Evolutionary conservation across 176 grass and related monocot species (phyloP).

Genomic region (Stipa capillata): DNA sequence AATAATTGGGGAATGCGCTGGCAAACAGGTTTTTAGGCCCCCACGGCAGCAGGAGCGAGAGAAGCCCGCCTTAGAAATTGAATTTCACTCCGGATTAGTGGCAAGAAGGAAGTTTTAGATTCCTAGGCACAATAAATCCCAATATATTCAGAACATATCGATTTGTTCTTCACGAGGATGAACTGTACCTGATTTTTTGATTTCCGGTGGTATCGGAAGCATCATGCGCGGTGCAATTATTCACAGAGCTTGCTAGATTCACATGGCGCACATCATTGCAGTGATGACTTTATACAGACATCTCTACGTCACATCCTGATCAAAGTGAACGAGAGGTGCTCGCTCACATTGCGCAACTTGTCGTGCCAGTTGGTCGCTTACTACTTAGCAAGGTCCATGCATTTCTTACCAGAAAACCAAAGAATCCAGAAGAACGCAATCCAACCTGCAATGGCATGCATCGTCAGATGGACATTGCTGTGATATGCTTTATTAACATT

Average conservation of each 20-base stretch:
- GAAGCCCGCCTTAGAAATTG: too few species aligned
- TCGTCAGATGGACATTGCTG: neutral
- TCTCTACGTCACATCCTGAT: neutral
- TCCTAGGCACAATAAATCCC: too few species aligned
- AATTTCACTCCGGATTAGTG: too few species aligned
- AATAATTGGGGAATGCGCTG: neutral
- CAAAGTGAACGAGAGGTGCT: constrained; percentile 5
- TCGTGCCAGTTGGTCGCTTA: constrained; percentile 24
- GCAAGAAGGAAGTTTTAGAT: too few species aligned
- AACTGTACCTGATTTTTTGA: neutral
- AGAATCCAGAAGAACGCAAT: constrained; percentile 56
- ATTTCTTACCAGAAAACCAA: constrained; percentile 48
- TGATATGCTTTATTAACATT: too few species aligned
- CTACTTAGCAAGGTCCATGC: constrained; percentile 30
- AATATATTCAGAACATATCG: neutral
- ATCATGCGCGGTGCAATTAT: neutral
- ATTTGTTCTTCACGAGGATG: neutral
- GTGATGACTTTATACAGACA: neutral
- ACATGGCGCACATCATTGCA: neutral
- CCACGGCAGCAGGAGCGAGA: too few species aligned
- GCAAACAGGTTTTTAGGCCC: too few species aligned
- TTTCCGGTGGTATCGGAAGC: neutral
- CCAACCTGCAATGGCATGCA: constrained; percentile 47
- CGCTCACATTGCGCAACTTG: constrained; percentile 6
- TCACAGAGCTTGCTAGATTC: neutral